Evolutionary conservation across 257 asterid genomes (phyloP).

Genomic region (Cinchona pubescens): DNA sequence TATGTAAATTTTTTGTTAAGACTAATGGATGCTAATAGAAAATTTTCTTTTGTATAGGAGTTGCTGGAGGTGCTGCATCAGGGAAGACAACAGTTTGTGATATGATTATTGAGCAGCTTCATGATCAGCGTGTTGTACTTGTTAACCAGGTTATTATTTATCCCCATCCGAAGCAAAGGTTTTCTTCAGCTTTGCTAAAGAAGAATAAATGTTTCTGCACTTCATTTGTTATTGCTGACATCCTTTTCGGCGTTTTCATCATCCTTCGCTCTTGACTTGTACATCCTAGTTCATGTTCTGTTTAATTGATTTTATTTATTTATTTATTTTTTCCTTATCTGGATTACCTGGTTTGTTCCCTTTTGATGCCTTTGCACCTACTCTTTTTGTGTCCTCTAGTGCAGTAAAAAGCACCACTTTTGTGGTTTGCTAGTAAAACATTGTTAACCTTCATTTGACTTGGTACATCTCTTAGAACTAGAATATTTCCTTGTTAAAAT

Average conservation of each 20-base stretch:
- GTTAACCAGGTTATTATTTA: slow-evolving; percentile 72
- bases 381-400: neutral
- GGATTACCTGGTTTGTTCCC: neutral
- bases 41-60: slow-evolving; percentile 49
- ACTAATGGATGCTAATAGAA: slow-evolving; percentile 1
- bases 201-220: neutral
- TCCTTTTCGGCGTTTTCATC: neutral
- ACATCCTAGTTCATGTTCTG: neutral
- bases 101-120: slow-evolving; percentile 95
- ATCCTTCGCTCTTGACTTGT: neutral
- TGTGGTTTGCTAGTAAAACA: neutral
- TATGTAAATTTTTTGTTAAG: neutral
- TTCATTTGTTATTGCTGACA: slow-evolving; percentile 1
- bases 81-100: slow-evolving; percentile 99
- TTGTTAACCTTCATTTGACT: neutral
- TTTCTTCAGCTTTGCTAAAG: neutral
- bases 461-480: too few relatives aligned
- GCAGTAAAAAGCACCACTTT: neutral
- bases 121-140: slow-evolving; percentile 96
- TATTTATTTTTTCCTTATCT: too few relatives aligned
- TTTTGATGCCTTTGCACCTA: neutral
- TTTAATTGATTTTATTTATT: neutral
- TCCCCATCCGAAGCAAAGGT: neutral
- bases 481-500: neutral
- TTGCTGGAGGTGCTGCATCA: slow-evolving; percentile 99